Evolutionary conservation across 2,329 filamentous ascomycete genomes (phyloP).

Genomic region (Fusarium oligoseptatum): DNA sequence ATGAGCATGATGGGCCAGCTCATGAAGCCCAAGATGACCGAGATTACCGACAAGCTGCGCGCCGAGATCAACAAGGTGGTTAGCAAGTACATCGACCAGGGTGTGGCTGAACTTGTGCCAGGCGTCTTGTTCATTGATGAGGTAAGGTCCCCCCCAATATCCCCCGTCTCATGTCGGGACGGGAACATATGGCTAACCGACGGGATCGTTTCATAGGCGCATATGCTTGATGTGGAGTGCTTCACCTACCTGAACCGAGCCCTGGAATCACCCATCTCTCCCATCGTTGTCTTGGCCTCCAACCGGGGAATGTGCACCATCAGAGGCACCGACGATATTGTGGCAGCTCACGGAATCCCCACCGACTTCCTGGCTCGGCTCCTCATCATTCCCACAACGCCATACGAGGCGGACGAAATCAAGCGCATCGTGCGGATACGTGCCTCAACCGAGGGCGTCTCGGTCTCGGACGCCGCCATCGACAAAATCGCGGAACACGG

Average conservation of each 20-base stretch:
- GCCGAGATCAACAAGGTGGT: conserved; percentile 99
- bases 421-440: conserved; percentile 91
- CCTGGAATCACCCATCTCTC: conserved; percentile 93
- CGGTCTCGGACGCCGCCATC: conserved; percentile 84
- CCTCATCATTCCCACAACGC: conserved; percentile 94
- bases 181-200: conserved; percentile 41
- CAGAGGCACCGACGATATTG: conserved; percentile 84
- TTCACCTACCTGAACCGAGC: conserved; percentile 99
- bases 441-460: conserved; percentile 83
- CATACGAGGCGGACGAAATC: conserved; percentile 90
- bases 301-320: conserved; percentile 96
- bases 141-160: conserved; percentile 63
- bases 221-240: conserved; percentile 99
- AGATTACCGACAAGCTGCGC: conserved; percentile 97
- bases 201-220: conserved; percentile 71
- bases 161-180: conserved; percentile 30
- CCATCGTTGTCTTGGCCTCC: conserved; percentile 96
- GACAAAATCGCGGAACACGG: conserved; percentile 90
- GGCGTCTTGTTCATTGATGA: conserved; percentile 99
- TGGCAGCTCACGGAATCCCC: conserved; percentile 92
- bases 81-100: conserved; percentile 98
- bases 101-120: conserved; percentile 96
- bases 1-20: conserved; percentile 99
- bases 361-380: conserved; percentile 93
- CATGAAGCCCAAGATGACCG: conserved; percentile 99